A percentile compares a stretch with the other conserved stretches of the same genome.
These are phyloP conservation scores for Stagonosporopsis tanaceti DNA, from an alignment of 2,329 filamentous ascomycete species.

Conservation along the genomic window DNA sequence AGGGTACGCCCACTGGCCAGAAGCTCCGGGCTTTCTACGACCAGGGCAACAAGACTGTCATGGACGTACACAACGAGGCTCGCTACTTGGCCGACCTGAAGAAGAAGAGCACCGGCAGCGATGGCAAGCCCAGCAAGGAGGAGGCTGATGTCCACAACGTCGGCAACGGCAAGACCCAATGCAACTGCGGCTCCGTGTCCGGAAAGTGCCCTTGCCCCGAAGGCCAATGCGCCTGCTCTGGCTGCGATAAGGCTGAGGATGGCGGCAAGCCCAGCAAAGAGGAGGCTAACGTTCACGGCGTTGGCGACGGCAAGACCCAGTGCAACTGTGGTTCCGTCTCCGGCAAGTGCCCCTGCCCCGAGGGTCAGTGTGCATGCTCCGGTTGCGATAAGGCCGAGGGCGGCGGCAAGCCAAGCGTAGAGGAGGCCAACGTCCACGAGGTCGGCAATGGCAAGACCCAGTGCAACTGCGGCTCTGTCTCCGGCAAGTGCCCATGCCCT, in stretches of 20 bases:
- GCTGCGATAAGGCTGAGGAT: slow-evolving; percentile 53
- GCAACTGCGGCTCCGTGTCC: slow-evolving; percentile 56
- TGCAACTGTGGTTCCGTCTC: slow-evolving; percentile 58
- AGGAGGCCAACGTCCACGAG: slow-evolving; percentile 52
- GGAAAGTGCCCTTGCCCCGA: slow-evolving; percentile 56
- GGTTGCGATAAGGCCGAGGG: slow-evolving; percentile 53
- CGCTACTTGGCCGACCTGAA: slow-evolving; percentile 88
- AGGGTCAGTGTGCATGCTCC: slow-evolving; percentile 57
- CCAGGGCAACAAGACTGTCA: slow-evolving; percentile 83
- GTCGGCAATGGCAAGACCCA: slow-evolving; percentile 53
- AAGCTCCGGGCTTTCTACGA: slow-evolving; percentile 89
- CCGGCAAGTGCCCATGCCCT: slow-evolving; percentile 55
- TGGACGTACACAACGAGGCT: slow-evolving; percentile 93
- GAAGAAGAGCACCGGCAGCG: slow-evolving; percentile 54
- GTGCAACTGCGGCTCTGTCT: slow-evolving; percentile 57
- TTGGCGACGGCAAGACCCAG: slow-evolving; percentile 53
- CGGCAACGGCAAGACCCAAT: slow-evolving; percentile 54
- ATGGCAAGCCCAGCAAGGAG: slow-evolving; percentile 32
- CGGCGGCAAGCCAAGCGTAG: slow-evolving; percentile 29
- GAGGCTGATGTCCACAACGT: slow-evolving; percentile 53
- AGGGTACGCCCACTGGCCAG: slow-evolving; percentile 85
- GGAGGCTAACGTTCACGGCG: slow-evolving; percentile 52
- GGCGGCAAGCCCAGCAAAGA: slow-evolving; percentile 33
- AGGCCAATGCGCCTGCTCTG: slow-evolving; percentile 57
- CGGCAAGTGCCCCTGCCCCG: slow-evolving; percentile 55